Conservation (phyloP, 164 flowering plant genomes). For the Houttuynia cordata region DNA sequence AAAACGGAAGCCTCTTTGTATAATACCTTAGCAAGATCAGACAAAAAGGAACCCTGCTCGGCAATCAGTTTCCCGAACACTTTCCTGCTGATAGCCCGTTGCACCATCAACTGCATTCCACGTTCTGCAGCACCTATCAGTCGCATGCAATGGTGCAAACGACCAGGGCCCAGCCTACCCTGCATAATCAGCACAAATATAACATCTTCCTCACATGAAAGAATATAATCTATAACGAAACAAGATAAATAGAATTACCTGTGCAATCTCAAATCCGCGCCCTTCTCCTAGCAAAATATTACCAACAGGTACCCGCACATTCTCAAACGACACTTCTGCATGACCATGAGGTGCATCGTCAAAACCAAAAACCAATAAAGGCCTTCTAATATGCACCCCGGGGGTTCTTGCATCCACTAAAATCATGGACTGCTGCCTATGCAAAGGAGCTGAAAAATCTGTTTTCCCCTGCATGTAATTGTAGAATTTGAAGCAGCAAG, state of each 20-base stretch:
- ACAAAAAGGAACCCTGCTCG: constrained; percentile 83
- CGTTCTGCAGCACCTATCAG: constrained; percentile 16
- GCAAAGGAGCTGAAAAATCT: constrained; percentile 58
- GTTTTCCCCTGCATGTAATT: constrained; percentile 75
- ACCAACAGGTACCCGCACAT: constrained; percentile 69
- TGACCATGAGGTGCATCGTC: constrained; percentile 99
- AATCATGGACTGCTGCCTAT: constrained; percentile 96
- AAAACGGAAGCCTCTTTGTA: not conserved
- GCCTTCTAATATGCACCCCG: constrained; percentile 65
- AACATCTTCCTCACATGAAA: not conserved
- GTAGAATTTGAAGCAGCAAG: too few relatives aligned
- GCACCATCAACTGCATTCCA: constrained; percentile 32
- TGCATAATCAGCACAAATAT: constrained; percentile 17
- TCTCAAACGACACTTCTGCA: constrained; percentile 76
- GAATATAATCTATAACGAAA: too few relatives aligned
- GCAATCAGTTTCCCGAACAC: constrained; percentile 89
- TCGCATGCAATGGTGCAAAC: constrained; percentile 90
- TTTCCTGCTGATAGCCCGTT: constrained; percentile 70
- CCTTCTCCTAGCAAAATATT: constrained; percentile 94
- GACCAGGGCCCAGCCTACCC: constrained; percentile 97
- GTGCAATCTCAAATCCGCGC: constrained; percentile 98
- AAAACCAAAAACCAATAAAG: constrained; percentile 84
- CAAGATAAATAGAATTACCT: constrained; percentile 29
- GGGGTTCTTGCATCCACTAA: constrained; percentile 75
- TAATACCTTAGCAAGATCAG: constrained; percentile 84